Conservation (phyloP, 164 flowering plant species). For the Berberis vulgaris region DNA sequence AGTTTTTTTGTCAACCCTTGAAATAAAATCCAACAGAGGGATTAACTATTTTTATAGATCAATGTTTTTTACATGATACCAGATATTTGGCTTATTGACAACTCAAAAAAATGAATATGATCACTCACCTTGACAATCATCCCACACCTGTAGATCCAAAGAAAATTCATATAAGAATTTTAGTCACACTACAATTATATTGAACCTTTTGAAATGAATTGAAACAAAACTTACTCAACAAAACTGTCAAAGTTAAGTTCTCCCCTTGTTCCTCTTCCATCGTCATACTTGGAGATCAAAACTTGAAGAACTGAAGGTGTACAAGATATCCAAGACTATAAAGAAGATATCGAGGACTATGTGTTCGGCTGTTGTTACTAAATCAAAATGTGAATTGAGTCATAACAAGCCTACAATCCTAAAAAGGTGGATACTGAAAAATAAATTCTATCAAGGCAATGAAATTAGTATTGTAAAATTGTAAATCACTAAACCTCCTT, state of each 20-base stretch:
- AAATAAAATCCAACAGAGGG: neutral
- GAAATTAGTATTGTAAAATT: too few relatives aligned
- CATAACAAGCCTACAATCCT: too few relatives aligned
- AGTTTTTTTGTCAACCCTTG: conserved; percentile 84
- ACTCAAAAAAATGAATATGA: neutral
- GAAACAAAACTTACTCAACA: conserved; percentile 50
- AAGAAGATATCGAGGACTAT: conserved; percentile 21
- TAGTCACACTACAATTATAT: neutral
- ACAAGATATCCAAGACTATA: conserved; percentile 41
- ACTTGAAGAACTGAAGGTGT: conserved; percentile 50
- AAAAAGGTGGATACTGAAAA: too few relatives aligned
- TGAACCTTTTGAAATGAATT: too few relatives aligned
- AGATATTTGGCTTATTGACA: neutral
- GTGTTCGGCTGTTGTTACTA: too few relatives aligned
- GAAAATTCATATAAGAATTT: conserved; percentile 8
- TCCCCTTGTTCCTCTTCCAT: conserved; percentile 31
- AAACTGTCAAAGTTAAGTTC: conserved; percentile 40
- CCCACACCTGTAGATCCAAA: conserved; percentile 52
- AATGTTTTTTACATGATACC: neutral
- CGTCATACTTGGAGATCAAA: conserved; percentile 40
- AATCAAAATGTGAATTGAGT: too few relatives aligned
- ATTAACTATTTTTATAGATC: neutral
- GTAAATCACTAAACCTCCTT: too few relatives aligned
- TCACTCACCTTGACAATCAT: conserved; percentile 74
- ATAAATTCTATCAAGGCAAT: too few relatives aligned